Conservation (phyloP, 805 yeast genomes). For the Cyberlindnera subsufficiens region DNA sequence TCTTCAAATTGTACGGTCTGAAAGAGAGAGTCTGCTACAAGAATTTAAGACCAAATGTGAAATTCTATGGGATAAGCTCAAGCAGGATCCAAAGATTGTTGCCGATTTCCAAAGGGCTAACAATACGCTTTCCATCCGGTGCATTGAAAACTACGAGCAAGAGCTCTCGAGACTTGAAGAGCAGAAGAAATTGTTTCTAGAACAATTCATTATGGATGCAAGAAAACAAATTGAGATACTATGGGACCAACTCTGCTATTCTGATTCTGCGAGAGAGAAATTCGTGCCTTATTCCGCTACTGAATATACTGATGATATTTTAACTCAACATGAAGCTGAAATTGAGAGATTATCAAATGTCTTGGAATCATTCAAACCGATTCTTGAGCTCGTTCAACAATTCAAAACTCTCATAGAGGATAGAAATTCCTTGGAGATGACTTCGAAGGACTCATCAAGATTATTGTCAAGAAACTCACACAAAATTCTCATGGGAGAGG, state of each 20-base stretch:
- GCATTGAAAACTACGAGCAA: constrained; percentile 43
- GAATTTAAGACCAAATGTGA: constrained; percentile 35
- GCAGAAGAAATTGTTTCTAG: constrained; percentile 59
- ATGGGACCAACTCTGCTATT: constrained; percentile 60
- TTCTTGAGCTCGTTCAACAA: constrained; percentile 50
- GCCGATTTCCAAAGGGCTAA: constrained; percentile 36
- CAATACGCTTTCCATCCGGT: constrained; percentile 38
- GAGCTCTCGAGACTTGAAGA: constrained; percentile 54
- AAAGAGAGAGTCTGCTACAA: constrained; percentile 8
- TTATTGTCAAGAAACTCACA: constrained; percentile 71
- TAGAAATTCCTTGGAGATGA: constrained; percentile 55
- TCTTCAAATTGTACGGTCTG: constrained; percentile 7
- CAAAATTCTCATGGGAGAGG: constrained; percentile 74
- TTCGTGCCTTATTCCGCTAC: constrained; percentile 38
- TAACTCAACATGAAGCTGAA: constrained; percentile 62
- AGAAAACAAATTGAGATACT: constrained; percentile 50
- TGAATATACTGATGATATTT: constrained; percentile 50
- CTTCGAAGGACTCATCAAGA: constrained; percentile 77
- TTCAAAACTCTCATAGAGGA: constrained; percentile 54
- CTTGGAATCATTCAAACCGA: constrained; percentile 43
- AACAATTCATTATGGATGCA: constrained; percentile 59
- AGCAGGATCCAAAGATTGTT: constrained; percentile 38
- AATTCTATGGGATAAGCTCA: constrained; percentile 51
- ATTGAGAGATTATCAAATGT: constrained; percentile 45
- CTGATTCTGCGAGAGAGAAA: constrained; percentile 40